Evolutionary conservation across 306 rosid genomes (phyloP).

Genomic region (Cyamopsis tetragonoloba): DNA sequence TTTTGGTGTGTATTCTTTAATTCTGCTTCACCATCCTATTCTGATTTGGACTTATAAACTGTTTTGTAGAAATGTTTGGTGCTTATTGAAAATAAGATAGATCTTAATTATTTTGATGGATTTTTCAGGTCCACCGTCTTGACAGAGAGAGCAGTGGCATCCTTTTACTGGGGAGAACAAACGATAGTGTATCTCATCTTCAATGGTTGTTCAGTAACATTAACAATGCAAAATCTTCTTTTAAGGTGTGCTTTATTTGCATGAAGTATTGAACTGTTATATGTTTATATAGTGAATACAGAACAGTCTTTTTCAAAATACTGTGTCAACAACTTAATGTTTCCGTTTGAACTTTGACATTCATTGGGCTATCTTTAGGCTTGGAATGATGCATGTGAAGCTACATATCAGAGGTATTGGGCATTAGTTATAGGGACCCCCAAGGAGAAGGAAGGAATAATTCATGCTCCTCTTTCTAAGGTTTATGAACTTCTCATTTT

Average conservation of each 20-base stretch:
- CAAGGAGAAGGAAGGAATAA: conserved; percentile 75
- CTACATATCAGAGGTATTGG: conserved; percentile 83
- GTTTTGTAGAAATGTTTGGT: neutral
- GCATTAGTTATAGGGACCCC: conserved; percentile 90
- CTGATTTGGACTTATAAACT: neutral
- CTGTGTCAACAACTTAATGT: neutral
- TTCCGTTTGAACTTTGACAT: conserved; percentile 1
- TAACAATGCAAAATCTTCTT: conserved; percentile 50
- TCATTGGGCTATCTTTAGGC: conserved; percentile 43
- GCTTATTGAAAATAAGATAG: neutral
- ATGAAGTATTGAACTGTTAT: neutral
- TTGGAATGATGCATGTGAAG: conserved; percentile 73
- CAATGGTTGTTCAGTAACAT: conserved; percentile 67
- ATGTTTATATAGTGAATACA: conserved; percentile 8
- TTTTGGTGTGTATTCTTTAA: neutral
- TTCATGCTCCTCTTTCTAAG: conserved; percentile 88
- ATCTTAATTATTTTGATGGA: neutral
- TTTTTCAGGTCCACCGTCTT: conserved; percentile 83
- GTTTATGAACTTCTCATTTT: conserved; percentile 36
- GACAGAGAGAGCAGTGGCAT: conserved; percentile 92
- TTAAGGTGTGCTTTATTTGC: conserved; percentile 57
- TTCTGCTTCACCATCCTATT: conserved; percentile 6
- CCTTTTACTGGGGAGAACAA: conserved; percentile 75
- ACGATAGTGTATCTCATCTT: conserved; percentile 66
- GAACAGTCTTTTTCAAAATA: neutral